Evolutionary conservation across 2,329 filamentous ascomycete species (phyloP).

Genomic region (Ascocoryne sarcoides): DNA sequence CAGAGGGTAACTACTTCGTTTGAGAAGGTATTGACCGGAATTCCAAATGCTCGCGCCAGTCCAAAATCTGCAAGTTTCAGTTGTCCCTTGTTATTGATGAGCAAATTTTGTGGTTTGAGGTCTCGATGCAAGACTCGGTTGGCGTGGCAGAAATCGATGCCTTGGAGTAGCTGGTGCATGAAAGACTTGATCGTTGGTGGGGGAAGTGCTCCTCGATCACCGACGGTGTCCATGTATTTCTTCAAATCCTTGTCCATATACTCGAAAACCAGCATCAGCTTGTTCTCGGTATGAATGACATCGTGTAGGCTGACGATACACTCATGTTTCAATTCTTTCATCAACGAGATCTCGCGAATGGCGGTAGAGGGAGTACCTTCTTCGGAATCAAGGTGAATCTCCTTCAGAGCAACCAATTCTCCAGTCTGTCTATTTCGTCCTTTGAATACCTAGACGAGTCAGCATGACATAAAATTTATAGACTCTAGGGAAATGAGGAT

Average conservation of each 20-base stretch:
- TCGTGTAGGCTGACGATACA: slow-evolving; percentile 97
- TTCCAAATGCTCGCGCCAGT: slow-evolving; percentile 87
- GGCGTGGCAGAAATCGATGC: slow-evolving; percentile 96
- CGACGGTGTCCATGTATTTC: slow-evolving; percentile 94
- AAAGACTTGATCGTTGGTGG: slow-evolving; percentile 93
- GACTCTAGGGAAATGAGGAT: no score
- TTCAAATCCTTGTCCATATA: slow-evolving; percentile 98
- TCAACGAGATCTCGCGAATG: slow-evolving; percentile 95
- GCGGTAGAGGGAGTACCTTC: slow-evolving; percentile 96
- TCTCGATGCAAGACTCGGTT: slow-evolving; percentile 94
- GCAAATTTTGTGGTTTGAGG: slow-evolving; percentile 89
- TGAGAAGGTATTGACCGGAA: slow-evolving; percentile 95
- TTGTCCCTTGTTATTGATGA: slow-evolving; percentile 86
- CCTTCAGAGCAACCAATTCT: slow-evolving; percentile 92
- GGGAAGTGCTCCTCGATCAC: slow-evolving; percentile 82
- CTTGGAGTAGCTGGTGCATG: slow-evolving; percentile 94
- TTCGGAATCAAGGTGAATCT: slow-evolving; percentile 97
- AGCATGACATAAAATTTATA: no score
- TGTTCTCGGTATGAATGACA: slow-evolving; percentile 99
- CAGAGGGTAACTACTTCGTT: slow-evolving; percentile 97
- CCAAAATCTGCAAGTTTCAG: slow-evolving; percentile 94
- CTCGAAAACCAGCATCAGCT: slow-evolving; percentile 98
- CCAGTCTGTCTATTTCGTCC: slow-evolving; percentile 95
- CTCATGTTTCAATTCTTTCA: slow-evolving; percentile 99
- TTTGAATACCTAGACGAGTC: slow-evolving; percentile 74